Evolutionary conservation across 345 rosid species (phyloP), one percentile per base, ranked within the genome.

Genomic region (Passiflora organensis): DNA sequence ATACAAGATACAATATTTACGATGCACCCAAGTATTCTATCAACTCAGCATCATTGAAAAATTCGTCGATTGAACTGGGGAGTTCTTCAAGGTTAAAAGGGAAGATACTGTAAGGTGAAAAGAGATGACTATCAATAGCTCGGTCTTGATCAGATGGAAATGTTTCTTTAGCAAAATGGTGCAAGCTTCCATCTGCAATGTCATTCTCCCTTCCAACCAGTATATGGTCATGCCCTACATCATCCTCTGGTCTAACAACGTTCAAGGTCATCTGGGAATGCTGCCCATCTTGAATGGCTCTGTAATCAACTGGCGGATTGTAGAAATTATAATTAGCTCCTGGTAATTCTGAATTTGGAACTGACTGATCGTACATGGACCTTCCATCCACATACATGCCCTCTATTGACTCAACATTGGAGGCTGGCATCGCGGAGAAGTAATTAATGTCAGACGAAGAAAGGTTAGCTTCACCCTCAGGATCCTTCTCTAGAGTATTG

Each of bases 131-230:
- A 69, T 76, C 87, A 69, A 80, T 70, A 48, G 72, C 73, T 51
- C 76, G 72, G 2, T 82, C 85, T 69, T 80, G 89, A 44, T 76
- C 97, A 57, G 48, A 72, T 2, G 65, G 81, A 65, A 75, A 80
- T 41, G 70, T 20, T 45, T 80, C 82, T 15, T 75, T 68, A 32
- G 39, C 63, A 55, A 60, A 68, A 63, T 61, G 72, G 39, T 67
- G 78, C 62, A 80, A 55, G 6, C 70, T 80, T 36, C 50, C 75
- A 24, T 76, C 78, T 23, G 62, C 11, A 18, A 73, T 47, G 18
- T 60, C 84, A 19, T 68, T 74, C 72, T 57, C 89, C 62, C 58
- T 72, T 28, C 72, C 73, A 44, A 55, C 79, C 20, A 67, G 50
- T 21, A 59, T 64, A 9, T 75, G 62, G 38, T 60, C 44, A 51